Percentiles rank a stretch among this genome's conserved stretches.
Conservation (phyloP, 2,329 filamentous ascomycete genomes). For the Periglandula ipomoeae region DNA sequence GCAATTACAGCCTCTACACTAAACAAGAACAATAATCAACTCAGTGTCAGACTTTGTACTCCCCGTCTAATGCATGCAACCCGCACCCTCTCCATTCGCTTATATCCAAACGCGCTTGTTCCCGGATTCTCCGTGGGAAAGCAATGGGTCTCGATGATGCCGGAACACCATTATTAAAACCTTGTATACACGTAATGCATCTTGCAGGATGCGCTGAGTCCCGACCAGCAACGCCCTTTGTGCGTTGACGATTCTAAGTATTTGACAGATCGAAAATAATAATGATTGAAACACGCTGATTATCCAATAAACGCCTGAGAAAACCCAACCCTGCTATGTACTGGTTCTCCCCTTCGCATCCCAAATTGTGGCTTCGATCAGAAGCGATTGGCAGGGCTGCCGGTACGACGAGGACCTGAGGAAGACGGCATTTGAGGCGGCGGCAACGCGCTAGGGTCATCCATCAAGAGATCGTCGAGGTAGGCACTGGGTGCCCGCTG, state of each 20-base stretch:
- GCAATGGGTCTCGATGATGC: not conserved
- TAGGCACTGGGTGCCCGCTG: constrained; percentile 79
- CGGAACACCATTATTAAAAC: not conserved
- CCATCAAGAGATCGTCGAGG: constrained; percentile 81
- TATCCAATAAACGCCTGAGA: not conserved
- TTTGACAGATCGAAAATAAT: not conserved
- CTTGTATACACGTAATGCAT: not conserved
- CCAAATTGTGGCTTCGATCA: constrained; percentile 3
- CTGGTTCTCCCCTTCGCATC: not conserved
- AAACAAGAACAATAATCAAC: not conserved
- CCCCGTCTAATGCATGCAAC: not conserved
- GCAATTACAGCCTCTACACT: not conserved
- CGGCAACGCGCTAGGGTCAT: constrained; percentile 49
- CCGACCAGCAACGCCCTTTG: not conserved
- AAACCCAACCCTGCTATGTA: not conserved
- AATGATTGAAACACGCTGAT: not conserved
- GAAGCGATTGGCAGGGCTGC: constrained; percentile 18
- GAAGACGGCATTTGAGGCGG: constrained; percentile 28
- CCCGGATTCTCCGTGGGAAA: not conserved
- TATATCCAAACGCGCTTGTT: not conserved
- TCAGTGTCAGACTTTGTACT: not conserved
- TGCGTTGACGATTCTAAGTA: not conserved
- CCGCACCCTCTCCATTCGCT: not conserved
- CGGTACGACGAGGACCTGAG: constrained; percentile 9
- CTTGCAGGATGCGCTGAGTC: not conserved